phyloP scores from a whole-genome alignment of 2,329 filamentous ascomycete genomes.

The Botrytis byssoidea region DNA sequence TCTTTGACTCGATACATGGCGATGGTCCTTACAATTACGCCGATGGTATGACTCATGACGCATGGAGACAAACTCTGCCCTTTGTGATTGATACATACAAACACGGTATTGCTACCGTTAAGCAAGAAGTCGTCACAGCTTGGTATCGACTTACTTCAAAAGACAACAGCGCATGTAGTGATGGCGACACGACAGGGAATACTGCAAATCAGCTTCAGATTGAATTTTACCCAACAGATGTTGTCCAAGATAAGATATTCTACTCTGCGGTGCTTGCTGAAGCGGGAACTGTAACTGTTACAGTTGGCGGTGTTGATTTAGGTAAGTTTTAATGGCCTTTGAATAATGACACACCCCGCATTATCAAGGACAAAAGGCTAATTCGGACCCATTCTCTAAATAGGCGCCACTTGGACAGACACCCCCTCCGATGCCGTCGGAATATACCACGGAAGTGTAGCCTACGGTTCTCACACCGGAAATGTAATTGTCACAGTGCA shows the following conservation, averaged over 20 bases:
- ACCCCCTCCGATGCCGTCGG: not conserved
- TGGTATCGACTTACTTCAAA: not conserved
- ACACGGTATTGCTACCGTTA: not conserved
- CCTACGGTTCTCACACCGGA: not conserved
- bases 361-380: not conserved
- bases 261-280: not conserved
- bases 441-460: slow-evolving; percentile 3
- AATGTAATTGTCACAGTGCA: not conserved
- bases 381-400: not conserved
- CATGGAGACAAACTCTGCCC: not conserved
- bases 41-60: not conserved
- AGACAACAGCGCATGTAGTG: not conserved
- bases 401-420: not conserved
- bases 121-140: not conserved
- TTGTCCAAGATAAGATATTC: not conserved
- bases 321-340: not conserved
- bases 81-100: not conserved
- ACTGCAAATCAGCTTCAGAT: not conserved
- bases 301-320: not conserved
- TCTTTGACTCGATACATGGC: not conserved
- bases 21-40: not conserved
- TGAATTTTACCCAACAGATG: not conserved
- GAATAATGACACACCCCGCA: not conserved
- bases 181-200: not conserved
- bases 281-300: not conserved